Evolutionary conservation across 192 early-diverging fungal species (phyloP).

Genomic region (Entomortierella parvispora): DNA sequence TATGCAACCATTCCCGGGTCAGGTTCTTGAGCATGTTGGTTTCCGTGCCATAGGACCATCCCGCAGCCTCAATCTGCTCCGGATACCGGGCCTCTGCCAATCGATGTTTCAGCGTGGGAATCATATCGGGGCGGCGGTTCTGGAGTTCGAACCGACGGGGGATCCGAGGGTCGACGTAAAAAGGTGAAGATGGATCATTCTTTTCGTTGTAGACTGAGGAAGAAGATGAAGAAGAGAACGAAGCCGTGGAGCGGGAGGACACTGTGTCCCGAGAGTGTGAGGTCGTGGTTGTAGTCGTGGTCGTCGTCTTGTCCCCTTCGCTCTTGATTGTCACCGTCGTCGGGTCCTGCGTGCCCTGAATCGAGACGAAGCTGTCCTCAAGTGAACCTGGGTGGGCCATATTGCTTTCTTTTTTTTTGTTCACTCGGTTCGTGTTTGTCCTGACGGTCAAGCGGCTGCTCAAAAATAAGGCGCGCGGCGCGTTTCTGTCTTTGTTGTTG

Average conservation of each 20-base stretch:
- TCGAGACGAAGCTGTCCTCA: constrained; percentile 43
- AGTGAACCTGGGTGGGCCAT: constrained; percentile 15
- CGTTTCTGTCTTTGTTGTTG: no score
- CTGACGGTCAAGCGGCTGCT: no score
- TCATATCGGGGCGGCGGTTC: constrained; percentile 11
- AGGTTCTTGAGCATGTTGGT: constrained; percentile 16
- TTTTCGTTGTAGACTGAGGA: no score
- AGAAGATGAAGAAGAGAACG: neutral
- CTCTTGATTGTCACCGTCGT: neutral
- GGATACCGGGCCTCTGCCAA: constrained; percentile 31
- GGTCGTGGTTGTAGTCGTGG: neutral
- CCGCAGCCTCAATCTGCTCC: constrained; percentile 43
- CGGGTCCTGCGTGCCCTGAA: constrained; percentile 2
- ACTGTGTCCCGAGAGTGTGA: no score
- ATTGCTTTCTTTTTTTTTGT: no score
- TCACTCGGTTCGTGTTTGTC: neutral
- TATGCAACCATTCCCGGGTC: constrained; percentile 28
- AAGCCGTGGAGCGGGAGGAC: neutral
- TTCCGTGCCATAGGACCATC: constrained; percentile 49
- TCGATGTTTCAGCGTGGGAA: constrained; percentile 40
- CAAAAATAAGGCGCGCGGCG: no score
- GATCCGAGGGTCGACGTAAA: neutral
- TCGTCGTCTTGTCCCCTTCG: neutral
- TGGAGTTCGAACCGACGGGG: constrained; percentile 43
- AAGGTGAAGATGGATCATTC: neutral